Conservation (phyloP, 768 basidiomycete genomes). For the Amanita exitialis region DNA sequence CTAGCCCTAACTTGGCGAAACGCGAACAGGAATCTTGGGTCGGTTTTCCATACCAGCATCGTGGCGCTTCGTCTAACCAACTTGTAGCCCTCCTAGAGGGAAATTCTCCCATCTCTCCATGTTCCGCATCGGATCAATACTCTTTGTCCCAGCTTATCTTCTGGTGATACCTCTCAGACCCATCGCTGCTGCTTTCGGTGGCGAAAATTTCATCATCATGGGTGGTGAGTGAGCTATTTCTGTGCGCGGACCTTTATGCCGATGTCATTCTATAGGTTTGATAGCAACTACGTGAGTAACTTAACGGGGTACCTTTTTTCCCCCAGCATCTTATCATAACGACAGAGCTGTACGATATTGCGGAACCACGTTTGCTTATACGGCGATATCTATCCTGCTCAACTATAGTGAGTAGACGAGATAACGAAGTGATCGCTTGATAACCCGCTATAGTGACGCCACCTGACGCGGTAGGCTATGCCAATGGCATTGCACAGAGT, state of each 20-base stretch:
- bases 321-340: constrained; percentile 1
- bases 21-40: constrained; percentile 53
- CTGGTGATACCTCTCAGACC: constrained; percentile 65
- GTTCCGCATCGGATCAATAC: constrained; percentile 79
- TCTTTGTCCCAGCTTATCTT: constrained; percentile 88
- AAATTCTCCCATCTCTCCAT: constrained; percentile 80
- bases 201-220: constrained; percentile 78
- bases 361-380: constrained; percentile 84
- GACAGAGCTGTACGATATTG: constrained; percentile 78
- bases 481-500: constrained; percentile 94
- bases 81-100: constrained; percentile 61
- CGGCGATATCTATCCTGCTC: constrained; percentile 78
- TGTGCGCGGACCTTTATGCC: neutral
- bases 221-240: constrained; percentile 35
- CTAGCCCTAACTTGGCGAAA: neutral
- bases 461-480: constrained; percentile 77
- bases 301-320: constrained; percentile 6
- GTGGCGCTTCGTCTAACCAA: neutral
- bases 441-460: constrained; percentile 63
- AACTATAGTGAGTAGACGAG: constrained; percentile 57
- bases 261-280: neutral
- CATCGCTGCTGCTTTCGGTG: constrained; percentile 59
- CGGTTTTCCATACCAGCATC: constrained; percentile 11
- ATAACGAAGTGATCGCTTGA: neutral
- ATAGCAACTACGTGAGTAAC: constrained; percentile 3